phyloP scores from a whole-genome alignment of 2,329 filamentous ascomycete genomes.

The Penicillium glabrum region DNA sequence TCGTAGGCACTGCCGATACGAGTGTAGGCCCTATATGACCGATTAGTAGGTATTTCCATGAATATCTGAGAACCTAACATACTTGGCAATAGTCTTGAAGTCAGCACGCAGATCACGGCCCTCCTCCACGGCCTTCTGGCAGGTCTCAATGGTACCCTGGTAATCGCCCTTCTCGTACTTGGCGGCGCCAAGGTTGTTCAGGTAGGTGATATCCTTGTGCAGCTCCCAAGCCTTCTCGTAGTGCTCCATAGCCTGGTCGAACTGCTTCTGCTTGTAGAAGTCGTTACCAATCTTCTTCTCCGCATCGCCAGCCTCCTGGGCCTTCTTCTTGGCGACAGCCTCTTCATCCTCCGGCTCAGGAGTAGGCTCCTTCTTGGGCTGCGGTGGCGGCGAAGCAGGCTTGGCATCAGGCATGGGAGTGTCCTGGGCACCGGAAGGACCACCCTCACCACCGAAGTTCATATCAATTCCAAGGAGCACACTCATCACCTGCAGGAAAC shows the following conservation, averaged over 20 bases:
- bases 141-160: conserved; percentile 80
- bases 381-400: conserved; percentile 39
- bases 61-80: conserved; percentile 15
- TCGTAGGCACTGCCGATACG: conserved; percentile 94
- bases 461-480: conserved; percentile 94
- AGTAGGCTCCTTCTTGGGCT: conserved; percentile 58
- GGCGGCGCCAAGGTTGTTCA: conserved; percentile 93
- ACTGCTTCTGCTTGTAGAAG: conserved; percentile 97
- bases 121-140: conserved; percentile 84
- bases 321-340: conserved; percentile 77
- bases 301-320: conserved; percentile 88
- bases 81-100: conserved; percentile 98
- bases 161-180: conserved; percentile 97
- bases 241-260: conserved; percentile 90
- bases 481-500: conserved; percentile 91
- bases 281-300: conserved; percentile 94
- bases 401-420: conserved; percentile 74
- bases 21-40: conserved; percentile 67
- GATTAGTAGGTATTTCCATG: conserved; percentile 5
- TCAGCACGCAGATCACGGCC: conserved; percentile 87
- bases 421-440: conserved; percentile 54
- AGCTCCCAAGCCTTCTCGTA: conserved; percentile 94
- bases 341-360: conserved; percentile 78
- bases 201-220: conserved; percentile 94
- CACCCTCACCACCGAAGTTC: conserved; percentile 61